A percentile compares a stretch with the other conserved stretches of the same genome.
Conservation (phyloP, 345 rosid species). For the Turnera subulata region DNA sequence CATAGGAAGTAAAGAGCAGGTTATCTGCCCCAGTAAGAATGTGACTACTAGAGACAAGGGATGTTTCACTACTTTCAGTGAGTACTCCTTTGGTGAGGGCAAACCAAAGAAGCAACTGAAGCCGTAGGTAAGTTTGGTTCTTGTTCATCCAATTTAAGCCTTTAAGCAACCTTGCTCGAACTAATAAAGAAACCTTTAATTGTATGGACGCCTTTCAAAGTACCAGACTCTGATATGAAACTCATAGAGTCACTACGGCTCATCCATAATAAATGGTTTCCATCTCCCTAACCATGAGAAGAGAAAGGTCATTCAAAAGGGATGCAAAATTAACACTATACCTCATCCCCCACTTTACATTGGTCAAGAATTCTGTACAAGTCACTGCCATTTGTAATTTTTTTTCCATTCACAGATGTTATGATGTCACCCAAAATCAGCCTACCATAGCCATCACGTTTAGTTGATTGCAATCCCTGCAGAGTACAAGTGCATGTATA, state of each 20-base stretch:
- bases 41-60: too few relatives aligned
- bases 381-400: slow-evolving; percentile 78
- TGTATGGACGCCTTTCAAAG: background rate
- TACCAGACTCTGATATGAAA: background rate
- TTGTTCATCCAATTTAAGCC: background rate
- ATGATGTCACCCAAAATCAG: slow-evolving; percentile 88
- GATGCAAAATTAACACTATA: slow-evolving; percentile 13
- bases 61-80: too few relatives aligned
- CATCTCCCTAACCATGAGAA: background rate
- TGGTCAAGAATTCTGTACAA: slow-evolving; percentile 91
- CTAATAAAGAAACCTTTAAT: background rate
- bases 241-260: background rate
- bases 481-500: slow-evolving; percentile 16
- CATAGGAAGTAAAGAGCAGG: too few relatives aligned
- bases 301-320: background rate
- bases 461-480: slow-evolving; percentile 81
- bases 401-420: slow-evolving; percentile 74
- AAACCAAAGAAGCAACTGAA: background rate
- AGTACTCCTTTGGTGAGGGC: too few relatives aligned
- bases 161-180: background rate
- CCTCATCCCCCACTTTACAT: slow-evolving; percentile 86
- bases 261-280: background rate
- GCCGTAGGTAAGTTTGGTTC: background rate
- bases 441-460: slow-evolving; percentile 87
- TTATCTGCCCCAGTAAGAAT: too few relatives aligned